Evolutionary conservation across 352 stramenopile species (phyloP), one percentile per base, ranked within the genome.

Genomic region (Globisporangium irregulare): DNA sequence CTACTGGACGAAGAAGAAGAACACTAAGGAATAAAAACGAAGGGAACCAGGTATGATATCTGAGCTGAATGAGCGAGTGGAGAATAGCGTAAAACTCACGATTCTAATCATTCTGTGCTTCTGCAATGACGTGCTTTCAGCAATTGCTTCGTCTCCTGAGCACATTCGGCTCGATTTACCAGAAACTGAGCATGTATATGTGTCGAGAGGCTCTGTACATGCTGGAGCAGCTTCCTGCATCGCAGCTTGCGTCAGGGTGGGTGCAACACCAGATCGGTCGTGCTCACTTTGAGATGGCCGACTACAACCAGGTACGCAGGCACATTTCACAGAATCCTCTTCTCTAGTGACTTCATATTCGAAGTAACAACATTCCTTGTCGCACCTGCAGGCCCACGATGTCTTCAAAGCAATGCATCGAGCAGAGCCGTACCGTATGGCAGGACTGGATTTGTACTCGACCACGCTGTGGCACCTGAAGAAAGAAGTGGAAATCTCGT

Each of bases 391-490:
- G 76, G 93, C 96, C 3, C 84, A 96, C 56, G 78, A 93, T 3
- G 86, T 90, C 36, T 96, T 99, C 46, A 78, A 94, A 59, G 74
- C 79, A 9, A 98, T 99, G 84, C 84, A 97, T 66, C 80, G 80
- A 32, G 71, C 86, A 14, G 94, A 99, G 41, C 95, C 96, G 8
- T 83, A 98, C 77, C 88, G 95, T 18, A 96, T 99, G 82, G 89
- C 89, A 66, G 97, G 97, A 25, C 73, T 99, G 15, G 97, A 98
- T 59, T 67, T 99, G 56, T 95, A 98, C 64, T 98, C 92, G 18
- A 99, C 97, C 4, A 95, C 95, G 8, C 79, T 99, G 27, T 99
- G 97, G 95, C 97, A 99, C 74, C 72, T 99, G 24, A 99, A 99
- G 78, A 96, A 98, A 62, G 96, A 99, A 76, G 96, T 99, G 20